Conservation (phyloP, 495 filamentous ascomycete species). For the Penicillium pancosmium region DNA sequence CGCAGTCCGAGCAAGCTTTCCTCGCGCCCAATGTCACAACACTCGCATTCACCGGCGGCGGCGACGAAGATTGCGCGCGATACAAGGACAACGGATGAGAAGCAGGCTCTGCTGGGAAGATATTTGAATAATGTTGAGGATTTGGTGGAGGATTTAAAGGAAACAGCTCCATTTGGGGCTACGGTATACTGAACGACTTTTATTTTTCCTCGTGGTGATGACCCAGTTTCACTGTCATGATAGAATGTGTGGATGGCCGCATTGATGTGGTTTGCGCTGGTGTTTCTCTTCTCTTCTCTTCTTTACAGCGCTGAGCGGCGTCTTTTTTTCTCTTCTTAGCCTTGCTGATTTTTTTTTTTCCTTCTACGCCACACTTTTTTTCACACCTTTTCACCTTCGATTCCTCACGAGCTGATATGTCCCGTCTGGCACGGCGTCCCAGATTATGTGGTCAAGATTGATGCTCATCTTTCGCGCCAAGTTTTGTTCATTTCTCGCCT, state of each 20-base stretch:
- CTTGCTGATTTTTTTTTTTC: slow-evolving; percentile 9
- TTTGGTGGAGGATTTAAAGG: slow-evolving; percentile 85
- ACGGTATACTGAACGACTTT: slow-evolving; percentile 42
- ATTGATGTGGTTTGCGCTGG: slow-evolving; percentile 24
- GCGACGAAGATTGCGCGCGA: slow-evolving; percentile 41
- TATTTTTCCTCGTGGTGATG: slow-evolving; percentile 13
- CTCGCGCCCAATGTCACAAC: slow-evolving; percentile 37
- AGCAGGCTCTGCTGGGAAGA: slow-evolving; percentile 77
- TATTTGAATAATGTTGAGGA: slow-evolving; percentile 91
- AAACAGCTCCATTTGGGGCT: slow-evolving; percentile 61
- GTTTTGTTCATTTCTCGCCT: slow-evolving; percentile 14
- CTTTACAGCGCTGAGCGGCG: slow-evolving; percentile 6
- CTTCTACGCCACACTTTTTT: slow-evolving; percentile 10
- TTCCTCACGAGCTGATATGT: slow-evolving; percentile 27
- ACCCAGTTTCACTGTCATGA: slow-evolving; percentile 18
- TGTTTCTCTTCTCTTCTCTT: slow-evolving; percentile 22
- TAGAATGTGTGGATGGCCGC: slow-evolving; percentile 18
- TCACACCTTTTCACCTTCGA: slow-evolving; percentile 15
- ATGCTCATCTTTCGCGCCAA: slow-evolving; percentile 14
- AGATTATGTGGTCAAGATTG: slow-evolving; percentile 25
- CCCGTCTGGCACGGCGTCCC: slow-evolving; percentile 30
- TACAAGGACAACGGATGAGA: slow-evolving; percentile 80
- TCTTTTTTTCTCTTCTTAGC: slow-evolving; percentile 14
- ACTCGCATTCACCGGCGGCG: slow-evolving; percentile 40
- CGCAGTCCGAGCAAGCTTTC: slow-evolving; percentile 73